Evolutionary conservation across 192 early-diverging fungal genomes (phyloP).

Genomic region (Dimargaris verticillata): DNA sequence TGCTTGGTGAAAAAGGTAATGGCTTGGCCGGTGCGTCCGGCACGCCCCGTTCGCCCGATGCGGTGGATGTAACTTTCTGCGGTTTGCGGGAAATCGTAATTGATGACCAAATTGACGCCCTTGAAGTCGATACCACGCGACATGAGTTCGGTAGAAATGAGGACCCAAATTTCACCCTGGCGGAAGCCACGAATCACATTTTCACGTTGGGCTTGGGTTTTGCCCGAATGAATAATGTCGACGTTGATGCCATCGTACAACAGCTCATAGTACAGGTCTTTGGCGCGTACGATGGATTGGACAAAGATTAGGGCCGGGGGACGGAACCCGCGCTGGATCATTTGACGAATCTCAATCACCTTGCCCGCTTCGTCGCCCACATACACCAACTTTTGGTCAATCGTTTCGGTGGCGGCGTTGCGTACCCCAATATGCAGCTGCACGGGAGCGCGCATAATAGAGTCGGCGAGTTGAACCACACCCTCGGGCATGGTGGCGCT

Average conservation of each 20-base stretch:
- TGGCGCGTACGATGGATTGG: slow-evolving; percentile 92
- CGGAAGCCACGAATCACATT: slow-evolving; percentile 77
- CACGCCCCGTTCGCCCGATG: slow-evolving; percentile 96
- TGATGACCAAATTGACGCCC: slow-evolving; percentile 91
- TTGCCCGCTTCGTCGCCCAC: slow-evolving; percentile 91
- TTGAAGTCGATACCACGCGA: slow-evolving; percentile 98
- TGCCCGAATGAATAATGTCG: slow-evolving; percentile 93
- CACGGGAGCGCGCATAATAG: slow-evolving; percentile 81
- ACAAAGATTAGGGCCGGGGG: slow-evolving; percentile 94
- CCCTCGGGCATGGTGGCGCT: slow-evolving; percentile 86
- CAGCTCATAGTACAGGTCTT: slow-evolving; percentile 89
- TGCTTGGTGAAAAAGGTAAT: slow-evolving; percentile 92
- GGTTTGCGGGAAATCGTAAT: slow-evolving; percentile 94
- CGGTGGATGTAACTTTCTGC: slow-evolving; percentile 89
- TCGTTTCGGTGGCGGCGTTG: slow-evolving; percentile 81
- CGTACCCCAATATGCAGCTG: slow-evolving; percentile 75
- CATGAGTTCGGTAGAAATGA: slow-evolving; percentile 95
- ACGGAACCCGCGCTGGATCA: slow-evolving; percentile 60
- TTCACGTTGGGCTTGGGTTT: slow-evolving; percentile 87
- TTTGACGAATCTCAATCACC: slow-evolving; percentile 76
- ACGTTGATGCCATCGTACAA: slow-evolving; percentile 96
- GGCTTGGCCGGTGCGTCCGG: slow-evolving; percentile 74
- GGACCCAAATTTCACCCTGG: slow-evolving; percentile 77
- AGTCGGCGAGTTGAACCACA: slow-evolving; percentile 79
- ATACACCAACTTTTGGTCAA: slow-evolving; percentile 77